Evolutionary conservation across 208 protist genomes (phyloP).

Genomic region (Wallacemonas sp.): DNA sequence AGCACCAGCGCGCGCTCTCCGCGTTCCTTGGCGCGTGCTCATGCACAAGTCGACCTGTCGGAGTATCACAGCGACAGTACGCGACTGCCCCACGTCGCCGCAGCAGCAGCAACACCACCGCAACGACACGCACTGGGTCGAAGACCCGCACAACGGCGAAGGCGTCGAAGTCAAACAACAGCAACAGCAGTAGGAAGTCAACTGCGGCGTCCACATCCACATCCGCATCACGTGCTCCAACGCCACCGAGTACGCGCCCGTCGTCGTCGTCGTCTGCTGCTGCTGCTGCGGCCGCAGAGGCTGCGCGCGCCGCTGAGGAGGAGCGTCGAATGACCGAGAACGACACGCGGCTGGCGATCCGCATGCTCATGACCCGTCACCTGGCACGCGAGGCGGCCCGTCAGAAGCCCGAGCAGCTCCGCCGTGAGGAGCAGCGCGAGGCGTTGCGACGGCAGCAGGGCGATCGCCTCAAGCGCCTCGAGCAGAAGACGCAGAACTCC

Average conservation of each 20-base stretch:
- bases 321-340: constrained; percentile 53
- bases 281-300: no score
- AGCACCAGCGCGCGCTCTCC: background rate
- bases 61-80: no score
- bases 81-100: no score
- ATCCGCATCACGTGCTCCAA: no score
- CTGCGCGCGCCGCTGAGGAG: constrained; percentile 11
- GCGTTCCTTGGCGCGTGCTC: no score
- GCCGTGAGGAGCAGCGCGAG: constrained; percentile 41
- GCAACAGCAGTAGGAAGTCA: no score
- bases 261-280: background rate
- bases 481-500: constrained; percentile 68
- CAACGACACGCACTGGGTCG: no score
- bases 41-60: no score
- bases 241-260: background rate
- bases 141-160: no score
- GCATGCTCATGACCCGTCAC: constrained; percentile 68
- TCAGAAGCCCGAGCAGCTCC: constrained; percentile 31
- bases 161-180: no score
- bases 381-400: constrained; percentile 31
- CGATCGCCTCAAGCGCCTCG: constrained; percentile 48
- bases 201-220: no score
- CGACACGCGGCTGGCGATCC: constrained; percentile 78
- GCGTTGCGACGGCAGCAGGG: constrained; percentile 31
- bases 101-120: no score